These are phyloP conservation scores for Fraxinus sp. DNA, from an alignment of 305 asterid species.

Conservation along the genomic window DNA sequence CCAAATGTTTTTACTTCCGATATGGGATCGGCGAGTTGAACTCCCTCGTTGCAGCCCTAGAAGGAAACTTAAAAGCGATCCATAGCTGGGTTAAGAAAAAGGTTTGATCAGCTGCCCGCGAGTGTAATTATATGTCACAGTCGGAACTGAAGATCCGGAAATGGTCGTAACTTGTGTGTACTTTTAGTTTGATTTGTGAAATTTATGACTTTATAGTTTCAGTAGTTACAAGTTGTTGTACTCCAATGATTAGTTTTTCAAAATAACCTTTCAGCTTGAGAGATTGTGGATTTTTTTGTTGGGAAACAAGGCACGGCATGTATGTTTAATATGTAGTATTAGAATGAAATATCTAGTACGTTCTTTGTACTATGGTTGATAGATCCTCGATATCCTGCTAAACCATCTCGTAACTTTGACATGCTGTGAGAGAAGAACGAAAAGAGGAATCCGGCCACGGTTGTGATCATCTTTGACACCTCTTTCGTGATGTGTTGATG, in stretches of 20 bases:
- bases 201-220: neutral
- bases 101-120: conserved; percentile 18
- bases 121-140: neutral
- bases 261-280: neutral
- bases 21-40: conserved; percentile 43
- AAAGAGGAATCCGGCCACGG: neutral
- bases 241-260: neutral
- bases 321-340: neutral
- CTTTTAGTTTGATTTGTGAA: neutral
- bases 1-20: conserved; percentile 45
- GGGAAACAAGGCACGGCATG: neutral
- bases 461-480: neutral
- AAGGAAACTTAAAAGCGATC: conserved; percentile 48
- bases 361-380: neutral
- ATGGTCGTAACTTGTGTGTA: neutral
- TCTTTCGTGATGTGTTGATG: neutral
- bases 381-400: neutral
- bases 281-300: neutral
- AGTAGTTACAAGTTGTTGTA: neutral
- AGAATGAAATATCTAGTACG: neutral
- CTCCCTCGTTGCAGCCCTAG: conserved; percentile 63
- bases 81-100: conserved; percentile 42
- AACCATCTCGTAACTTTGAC: neutral
- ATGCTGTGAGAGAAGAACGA: neutral
- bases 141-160: neutral